phyloP scores from a whole-genome alignment of 345 rosid species.

The Brassica incana region DNA sequence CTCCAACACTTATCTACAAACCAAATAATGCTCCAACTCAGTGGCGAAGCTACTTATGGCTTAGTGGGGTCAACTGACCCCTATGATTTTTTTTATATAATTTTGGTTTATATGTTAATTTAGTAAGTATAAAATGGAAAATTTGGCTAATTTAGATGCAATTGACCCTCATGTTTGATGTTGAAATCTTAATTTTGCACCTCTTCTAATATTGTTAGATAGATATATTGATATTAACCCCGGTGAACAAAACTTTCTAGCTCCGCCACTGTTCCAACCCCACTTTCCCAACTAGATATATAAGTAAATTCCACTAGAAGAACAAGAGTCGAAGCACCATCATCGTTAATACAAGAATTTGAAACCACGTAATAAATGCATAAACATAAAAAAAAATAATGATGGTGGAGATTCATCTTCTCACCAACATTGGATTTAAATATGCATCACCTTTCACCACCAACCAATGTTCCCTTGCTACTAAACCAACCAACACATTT shows the following conservation, averaged over 20 bases:
- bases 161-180: no score
- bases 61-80: no score
- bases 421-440: constrained; percentile 66
- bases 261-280: background rate
- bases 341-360: constrained; percentile 15
- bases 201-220: no score
- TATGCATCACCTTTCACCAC: constrained; percentile 73
- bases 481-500: constrained; percentile 37
- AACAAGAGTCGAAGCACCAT: constrained; percentile 17
- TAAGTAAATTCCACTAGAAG: constrained; percentile 14
- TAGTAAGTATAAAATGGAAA: no score
- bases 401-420: constrained; percentile 38
- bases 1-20: constrained; percentile 5
- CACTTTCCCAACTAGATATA: background rate
- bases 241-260: no score
- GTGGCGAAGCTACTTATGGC: no score
- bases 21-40: background rate
- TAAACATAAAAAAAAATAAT: constrained; percentile 29
- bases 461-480: constrained; percentile 71
- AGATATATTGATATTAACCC: no score
- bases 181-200: no score
- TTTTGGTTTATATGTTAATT: no score
- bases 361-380: constrained; percentile 21
- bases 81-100: no score
- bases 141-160: no score